Percentiles rank a stretch among this genome's conserved stretches.
Evolutionary conservation across 78 protist genomes (phyloP).

Genomic region (Cavenderia fasciculata): DNA sequence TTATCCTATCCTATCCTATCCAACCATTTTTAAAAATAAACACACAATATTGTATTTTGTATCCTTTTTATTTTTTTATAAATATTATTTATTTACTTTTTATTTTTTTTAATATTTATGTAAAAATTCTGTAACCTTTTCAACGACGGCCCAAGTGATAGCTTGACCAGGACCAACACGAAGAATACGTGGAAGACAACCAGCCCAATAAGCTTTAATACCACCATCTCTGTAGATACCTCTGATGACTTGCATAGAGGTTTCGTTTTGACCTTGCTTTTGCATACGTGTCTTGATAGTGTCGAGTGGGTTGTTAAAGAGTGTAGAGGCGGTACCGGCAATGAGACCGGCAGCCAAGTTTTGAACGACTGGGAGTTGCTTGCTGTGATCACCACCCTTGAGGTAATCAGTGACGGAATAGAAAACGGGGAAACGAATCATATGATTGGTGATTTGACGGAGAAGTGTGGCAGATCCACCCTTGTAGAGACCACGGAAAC

Average conservation of each 20-base stretch:
- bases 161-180: slow-evolving; percentile 49
- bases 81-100: neutral
- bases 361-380: slow-evolving; percentile 63
- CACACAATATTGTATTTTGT: too few relatives aligned
- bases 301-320: slow-evolving; percentile 60
- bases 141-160: slow-evolving; percentile 77
- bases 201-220: slow-evolving; percentile 65
- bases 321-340: slow-evolving; percentile 65
- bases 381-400: slow-evolving; percentile 64
- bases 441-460: slow-evolving; percentile 73
- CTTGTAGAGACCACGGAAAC: slow-evolving; percentile 63
- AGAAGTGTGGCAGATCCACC: slow-evolving; percentile 75
- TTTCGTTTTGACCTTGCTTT: slow-evolving; percentile 73
- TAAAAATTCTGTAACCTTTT: slow-evolving; percentile 30
- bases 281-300: slow-evolving; percentile 77
- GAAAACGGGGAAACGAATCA: slow-evolving; percentile 69
- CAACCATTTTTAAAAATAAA: too few relatives aligned
- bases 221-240: slow-evolving; percentile 55
- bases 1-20: too few relatives aligned
- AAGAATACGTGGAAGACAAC: slow-evolving; percentile 28
- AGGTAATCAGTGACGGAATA: slow-evolving; percentile 51
- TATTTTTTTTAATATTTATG: neutral
- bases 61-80: too few relatives aligned
- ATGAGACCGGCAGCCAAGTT: slow-evolving; percentile 61
- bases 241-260: slow-evolving; percentile 37